These are phyloP conservation scores for Ambrosia trifida DNA, from an alignment of 129 eudicot species.

Conservation along the genomic window DNA sequence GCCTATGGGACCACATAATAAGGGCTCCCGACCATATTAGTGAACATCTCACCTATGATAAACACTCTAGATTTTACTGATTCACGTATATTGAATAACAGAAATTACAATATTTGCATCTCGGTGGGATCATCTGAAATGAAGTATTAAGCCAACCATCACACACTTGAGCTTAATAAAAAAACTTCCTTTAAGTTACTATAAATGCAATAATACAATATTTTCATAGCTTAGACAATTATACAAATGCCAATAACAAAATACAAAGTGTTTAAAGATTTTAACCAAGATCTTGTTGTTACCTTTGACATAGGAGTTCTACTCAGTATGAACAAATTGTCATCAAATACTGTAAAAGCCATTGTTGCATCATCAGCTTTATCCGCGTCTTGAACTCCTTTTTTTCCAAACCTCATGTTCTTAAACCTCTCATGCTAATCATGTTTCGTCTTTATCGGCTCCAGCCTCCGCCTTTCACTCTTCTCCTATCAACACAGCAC, in stretches of 20 bases:
- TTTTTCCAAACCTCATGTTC: conserved; percentile 71
- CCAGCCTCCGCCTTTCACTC: conserved; percentile 56
- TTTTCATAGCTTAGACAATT: conserved; percentile 2
- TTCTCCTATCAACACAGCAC: conserved; percentile 38
- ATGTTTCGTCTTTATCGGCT: conserved; percentile 65
- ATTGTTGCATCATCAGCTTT: conserved; percentile 51
- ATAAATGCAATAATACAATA: not conserved
- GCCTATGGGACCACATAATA: too few species aligned
- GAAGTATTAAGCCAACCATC: too few species aligned
- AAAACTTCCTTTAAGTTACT: too few species aligned
- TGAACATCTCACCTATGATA: too few species aligned
- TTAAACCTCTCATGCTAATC: conserved; percentile 90
- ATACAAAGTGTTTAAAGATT: not conserved
- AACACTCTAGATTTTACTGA: too few species aligned
- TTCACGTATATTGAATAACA: too few species aligned
- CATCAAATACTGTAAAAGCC: conserved; percentile 66
- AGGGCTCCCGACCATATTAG: too few species aligned
- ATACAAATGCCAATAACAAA: not conserved
- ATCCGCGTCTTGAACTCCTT: conserved; percentile 58
- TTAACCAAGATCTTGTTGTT: not conserved
- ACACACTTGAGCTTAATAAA: too few species aligned
- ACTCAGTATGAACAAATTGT: conserved; percentile 45
- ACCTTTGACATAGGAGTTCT: conserved; percentile 55
- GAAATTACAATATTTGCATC: too few species aligned
- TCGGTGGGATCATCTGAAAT: too few species aligned